phyloP scores from a whole-genome alignment of 2,329 filamentous ascomycete genomes.

The Knoxdaviesia capensis region DNA sequence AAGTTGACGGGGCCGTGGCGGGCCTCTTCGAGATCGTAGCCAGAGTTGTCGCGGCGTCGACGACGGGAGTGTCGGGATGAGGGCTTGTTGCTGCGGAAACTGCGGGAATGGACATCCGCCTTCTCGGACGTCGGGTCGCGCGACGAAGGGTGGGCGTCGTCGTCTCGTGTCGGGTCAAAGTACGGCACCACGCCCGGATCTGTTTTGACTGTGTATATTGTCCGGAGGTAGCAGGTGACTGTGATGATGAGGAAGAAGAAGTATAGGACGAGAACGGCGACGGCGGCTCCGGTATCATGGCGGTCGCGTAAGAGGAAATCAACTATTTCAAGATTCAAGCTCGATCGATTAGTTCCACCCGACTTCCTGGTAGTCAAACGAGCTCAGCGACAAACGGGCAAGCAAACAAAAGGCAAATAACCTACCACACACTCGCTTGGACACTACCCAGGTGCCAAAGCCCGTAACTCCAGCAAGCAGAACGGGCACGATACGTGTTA shows the following conservation, averaged over 20 bases:
- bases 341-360: too few relatives aligned
- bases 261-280: conserved; percentile 52
- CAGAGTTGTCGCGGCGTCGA: conserved; percentile 1
- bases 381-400: too few relatives aligned
- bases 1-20: background rate
- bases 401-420: conserved; percentile 6
- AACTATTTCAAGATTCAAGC: conserved; percentile 23
- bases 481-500: conserved; percentile 47
- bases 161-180: conserved; percentile 11
- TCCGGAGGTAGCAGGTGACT: conserved; percentile 47
- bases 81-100: background rate
- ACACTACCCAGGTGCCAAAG: conserved; percentile 52
- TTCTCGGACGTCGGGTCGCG: background rate
- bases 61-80: background rate
- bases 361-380: too few relatives aligned
- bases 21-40: too few relatives aligned
- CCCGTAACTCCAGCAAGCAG: conserved; percentile 45
- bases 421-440: conserved; percentile 48
- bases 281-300: conserved; percentile 34
- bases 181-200: conserved; percentile 59
- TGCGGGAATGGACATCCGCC: background rate
- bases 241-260: conserved; percentile 51
- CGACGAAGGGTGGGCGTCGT: conserved; percentile 2
- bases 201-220: conserved; percentile 44
- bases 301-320: conserved; percentile 41